Conservation (phyloP, 441 rosid species). For the Brassica hybrid region DNA sequence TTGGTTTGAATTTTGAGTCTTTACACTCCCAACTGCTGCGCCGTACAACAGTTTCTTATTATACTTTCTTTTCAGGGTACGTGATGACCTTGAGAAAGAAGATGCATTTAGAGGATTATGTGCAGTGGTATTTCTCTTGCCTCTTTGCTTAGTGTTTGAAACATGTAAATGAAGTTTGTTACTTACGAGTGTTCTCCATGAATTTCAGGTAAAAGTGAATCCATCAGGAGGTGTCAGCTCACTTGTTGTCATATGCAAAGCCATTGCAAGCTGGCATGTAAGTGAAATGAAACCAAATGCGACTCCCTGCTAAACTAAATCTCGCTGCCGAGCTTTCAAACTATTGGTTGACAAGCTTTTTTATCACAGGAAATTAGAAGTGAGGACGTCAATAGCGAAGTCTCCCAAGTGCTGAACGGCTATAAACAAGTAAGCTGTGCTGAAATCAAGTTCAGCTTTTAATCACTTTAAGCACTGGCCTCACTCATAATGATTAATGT, state of each 20-base stretch:
- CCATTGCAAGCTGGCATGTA: constrained; percentile 99
- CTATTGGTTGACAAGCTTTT: neutral
- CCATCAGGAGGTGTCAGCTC: constrained; percentile 93
- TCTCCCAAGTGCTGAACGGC: constrained; percentile 88
- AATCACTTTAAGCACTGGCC: neutral
- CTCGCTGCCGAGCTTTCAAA: too few relatives aligned
- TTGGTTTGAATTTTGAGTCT: constrained; percentile 2
- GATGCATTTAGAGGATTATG: constrained; percentile 98
- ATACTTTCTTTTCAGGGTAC: constrained; percentile 61
- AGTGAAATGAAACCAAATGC: constrained; percentile 30
- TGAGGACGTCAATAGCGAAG: constrained; percentile 85
- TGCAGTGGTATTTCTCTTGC: constrained; percentile 71
- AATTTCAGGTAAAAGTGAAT: constrained; percentile 78
- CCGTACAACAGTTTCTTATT: constrained; percentile 1
- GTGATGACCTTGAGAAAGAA: constrained; percentile 97
- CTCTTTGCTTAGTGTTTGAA: constrained; percentile 7
- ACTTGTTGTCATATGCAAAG: constrained; percentile 85
- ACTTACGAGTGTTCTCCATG: constrained; percentile 6
- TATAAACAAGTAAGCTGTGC: constrained; percentile 72
- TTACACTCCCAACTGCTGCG: constrained; percentile 10
- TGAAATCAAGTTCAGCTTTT: neutral
- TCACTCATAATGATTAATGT: neutral
- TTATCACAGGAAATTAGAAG: constrained; percentile 84
- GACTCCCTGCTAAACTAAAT: too few relatives aligned
- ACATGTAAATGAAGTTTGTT: constrained; percentile 21